Evolutionary conservation across 495 filamentous ascomycete species (phyloP), one percentile per base, ranked within the genome.

Genomic region (Chaetomidium leptoderma): DNA sequence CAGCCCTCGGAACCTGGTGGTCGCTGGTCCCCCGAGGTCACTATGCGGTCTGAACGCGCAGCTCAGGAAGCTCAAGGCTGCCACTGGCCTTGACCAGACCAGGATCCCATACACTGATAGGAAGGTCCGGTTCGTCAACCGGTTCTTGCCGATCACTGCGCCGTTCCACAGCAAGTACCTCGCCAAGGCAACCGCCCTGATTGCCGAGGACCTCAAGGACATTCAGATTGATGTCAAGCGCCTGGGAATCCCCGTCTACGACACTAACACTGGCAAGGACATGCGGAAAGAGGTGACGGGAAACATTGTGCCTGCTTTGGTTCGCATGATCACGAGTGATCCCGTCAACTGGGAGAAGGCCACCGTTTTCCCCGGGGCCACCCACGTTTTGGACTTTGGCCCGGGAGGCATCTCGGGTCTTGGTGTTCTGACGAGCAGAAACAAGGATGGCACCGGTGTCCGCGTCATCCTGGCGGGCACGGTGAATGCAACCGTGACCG

Each of bases 121-220:
- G 44, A 99, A 99, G 76, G 78, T 95, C 53, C 90, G 93, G 64
- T 97, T 99, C 65, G 90, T 91, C 52, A 97, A 96, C 74, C 86
- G 93, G 59, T 99, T 99, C 77, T 76, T 99, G 52, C 95, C 95
- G 29, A 97, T 99, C 71, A 96, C 92, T 2, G 88, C 93, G 9
- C 95, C 95, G 7, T 99, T 99, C 78, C 95, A 99, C 75, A 97
- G 93, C 78, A 87, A 87, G 58, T 96, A 96, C 64, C 82, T 99
- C 39, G 78, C 81, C 42, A 82, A 88, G 40, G 91, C 95, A 3
- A 86, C 87, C 16, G 81, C 84, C 45, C 79, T 89, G 40, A 88
- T 97, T 53, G 78, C 87, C 37, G 87, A 95, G 57, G 95, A 99
- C 66, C 77, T 97, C 40, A 88, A 89, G 64, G 85, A 90, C 63